Conservation (phyloP, 2,329 filamentous ascomycete species). For the Simplicillium sp. region DNA sequence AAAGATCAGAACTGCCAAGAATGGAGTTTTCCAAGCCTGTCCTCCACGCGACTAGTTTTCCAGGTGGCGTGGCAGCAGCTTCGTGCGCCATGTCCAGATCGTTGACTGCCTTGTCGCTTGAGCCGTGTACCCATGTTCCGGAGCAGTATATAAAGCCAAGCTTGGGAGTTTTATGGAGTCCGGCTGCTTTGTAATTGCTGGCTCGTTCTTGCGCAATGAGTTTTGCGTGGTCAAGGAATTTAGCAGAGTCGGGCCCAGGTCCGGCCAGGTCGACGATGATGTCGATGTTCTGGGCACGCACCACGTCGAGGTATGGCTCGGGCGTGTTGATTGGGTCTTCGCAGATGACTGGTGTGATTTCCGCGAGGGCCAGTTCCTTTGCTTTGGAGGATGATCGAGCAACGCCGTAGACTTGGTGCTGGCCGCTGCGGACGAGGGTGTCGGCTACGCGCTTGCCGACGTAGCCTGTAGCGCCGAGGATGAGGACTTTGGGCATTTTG, state of each 20-base stretch:
- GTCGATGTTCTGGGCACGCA: slow-evolving; percentile 6
- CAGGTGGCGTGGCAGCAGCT: slow-evolving; percentile 1
- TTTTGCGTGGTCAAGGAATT: slow-evolving; percentile 6
- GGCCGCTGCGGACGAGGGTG: slow-evolving; percentile 5
- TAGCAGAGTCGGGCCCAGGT: slow-evolving; percentile 4
- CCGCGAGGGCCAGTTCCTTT: slow-evolving; percentile 6
- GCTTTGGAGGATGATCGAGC: slow-evolving; percentile 6
- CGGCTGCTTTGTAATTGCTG: slow-evolving; percentile 3
- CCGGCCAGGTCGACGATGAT: slow-evolving; percentile 7
- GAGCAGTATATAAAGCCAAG: slow-evolving; percentile 9
- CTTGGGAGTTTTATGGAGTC: slow-evolving; percentile 4
- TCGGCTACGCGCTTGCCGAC: slow-evolving; percentile 6
- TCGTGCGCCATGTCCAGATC: slow-evolving; percentile 6
- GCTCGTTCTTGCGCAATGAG: slow-evolving; percentile 5
- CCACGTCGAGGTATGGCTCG: slow-evolving; percentile 1
- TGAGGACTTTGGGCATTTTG: slow-evolving; percentile 7
- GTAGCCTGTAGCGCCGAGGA: slow-evolving; percentile 8
- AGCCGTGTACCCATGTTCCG: slow-evolving; percentile 8
- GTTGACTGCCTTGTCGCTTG: slow-evolving; percentile 3
- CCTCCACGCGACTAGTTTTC: slow-evolving; percentile 4
- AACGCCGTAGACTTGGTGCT: slow-evolving; percentile 6
- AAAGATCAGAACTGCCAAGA: slow-evolving; percentile 4
- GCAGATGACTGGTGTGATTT: slow-evolving; percentile 7
- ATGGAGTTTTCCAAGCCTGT: slow-evolving; percentile 6
- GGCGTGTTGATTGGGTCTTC: slow-evolving; percentile 8